These are phyloP conservation scores for Anisodus acutangulus DNA, from an alignment of 257 asterid species.

Conservation along the genomic window DNA sequence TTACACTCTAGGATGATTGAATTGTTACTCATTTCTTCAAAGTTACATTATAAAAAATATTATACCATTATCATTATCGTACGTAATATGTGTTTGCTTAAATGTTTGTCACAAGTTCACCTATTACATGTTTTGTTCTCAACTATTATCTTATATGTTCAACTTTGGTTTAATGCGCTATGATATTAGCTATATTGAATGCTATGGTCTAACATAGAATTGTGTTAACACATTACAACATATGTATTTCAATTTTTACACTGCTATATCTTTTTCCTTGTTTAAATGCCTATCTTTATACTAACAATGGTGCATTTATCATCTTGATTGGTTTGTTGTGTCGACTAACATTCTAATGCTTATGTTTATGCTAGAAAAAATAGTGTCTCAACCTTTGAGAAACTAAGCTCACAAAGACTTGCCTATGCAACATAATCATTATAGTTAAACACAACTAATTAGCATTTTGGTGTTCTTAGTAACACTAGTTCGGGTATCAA, in stretches of 20 bases:
- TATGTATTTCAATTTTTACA: neutral
- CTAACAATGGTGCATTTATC: constrained; percentile 2
- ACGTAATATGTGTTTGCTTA: neutral
- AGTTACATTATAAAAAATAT: neutral
- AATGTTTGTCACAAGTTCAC: neutral
- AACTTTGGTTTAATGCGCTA: neutral
- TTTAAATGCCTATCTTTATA: neutral
- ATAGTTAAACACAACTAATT: neutral
- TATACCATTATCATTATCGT: neutral
- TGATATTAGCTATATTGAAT: neutral
- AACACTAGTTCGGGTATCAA: neutral
- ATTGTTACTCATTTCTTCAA: neutral
- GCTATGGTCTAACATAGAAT: neutral
- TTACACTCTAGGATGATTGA: neutral
- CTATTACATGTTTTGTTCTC: neutral
- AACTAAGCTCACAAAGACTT: neutral
- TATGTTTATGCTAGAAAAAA: neutral
- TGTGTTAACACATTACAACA: neutral
- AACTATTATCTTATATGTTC: neutral
- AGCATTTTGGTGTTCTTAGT: neutral
- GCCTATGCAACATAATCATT: neutral
- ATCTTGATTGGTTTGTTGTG: neutral
- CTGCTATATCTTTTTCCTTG: neutral
- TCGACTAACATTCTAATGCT: constrained; percentile 19
- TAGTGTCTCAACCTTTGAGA: neutral